These are phyloP conservation scores for Aspergillus sp. DNA, from an alignment of 2,329 filamentous ascomycete genomes.

Conservation along the genomic window DNA sequence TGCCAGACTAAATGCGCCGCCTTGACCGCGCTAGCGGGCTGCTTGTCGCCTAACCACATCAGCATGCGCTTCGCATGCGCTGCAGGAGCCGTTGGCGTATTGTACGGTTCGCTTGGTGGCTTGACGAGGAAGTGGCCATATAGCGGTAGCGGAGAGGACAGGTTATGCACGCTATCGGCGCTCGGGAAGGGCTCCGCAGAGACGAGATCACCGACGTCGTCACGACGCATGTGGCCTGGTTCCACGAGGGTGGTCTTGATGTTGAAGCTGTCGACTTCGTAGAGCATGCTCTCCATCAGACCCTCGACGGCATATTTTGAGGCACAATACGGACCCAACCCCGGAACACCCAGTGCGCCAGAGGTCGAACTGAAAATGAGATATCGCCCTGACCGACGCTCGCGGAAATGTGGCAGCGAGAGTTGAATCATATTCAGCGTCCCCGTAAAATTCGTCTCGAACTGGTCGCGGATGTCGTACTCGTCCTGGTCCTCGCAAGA, in stretches of 20 bases:
- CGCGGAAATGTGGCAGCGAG: constrained; percentile 83
- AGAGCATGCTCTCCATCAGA: constrained; percentile 93
- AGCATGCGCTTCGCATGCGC: constrained; percentile 89
- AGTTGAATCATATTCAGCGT: constrained; percentile 91
- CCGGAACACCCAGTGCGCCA: constrained; percentile 90
- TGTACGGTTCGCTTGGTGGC: constrained; percentile 79
- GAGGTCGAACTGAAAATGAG: constrained; percentile 93
- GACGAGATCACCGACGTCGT: constrained; percentile 61
- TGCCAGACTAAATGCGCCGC: constrained; percentile 94
- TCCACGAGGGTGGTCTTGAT: constrained; percentile 94
- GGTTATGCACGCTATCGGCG: constrained; percentile 32
- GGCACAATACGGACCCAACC: constrained; percentile 90
- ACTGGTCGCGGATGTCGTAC: constrained; percentile 91
- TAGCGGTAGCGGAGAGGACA: constrained; percentile 65
- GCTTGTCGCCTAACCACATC: constrained; percentile 90
- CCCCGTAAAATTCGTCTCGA: constrained; percentile 97
- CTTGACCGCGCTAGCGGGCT: constrained; percentile 90
- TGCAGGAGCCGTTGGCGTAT: constrained; percentile 76
- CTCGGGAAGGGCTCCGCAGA: constrained; percentile 22
- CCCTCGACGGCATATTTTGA: constrained; percentile 98
- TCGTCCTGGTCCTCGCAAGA: constrained; percentile 97
- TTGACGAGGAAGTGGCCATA: constrained; percentile 95
- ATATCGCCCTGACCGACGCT: constrained; percentile 76
- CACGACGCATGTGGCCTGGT: constrained; percentile 82
- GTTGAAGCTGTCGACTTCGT: constrained; percentile 89